Conservation (phyloP, 2,329 filamentous ascomycete genomes). For the Mariannaea sp. region DNA sequence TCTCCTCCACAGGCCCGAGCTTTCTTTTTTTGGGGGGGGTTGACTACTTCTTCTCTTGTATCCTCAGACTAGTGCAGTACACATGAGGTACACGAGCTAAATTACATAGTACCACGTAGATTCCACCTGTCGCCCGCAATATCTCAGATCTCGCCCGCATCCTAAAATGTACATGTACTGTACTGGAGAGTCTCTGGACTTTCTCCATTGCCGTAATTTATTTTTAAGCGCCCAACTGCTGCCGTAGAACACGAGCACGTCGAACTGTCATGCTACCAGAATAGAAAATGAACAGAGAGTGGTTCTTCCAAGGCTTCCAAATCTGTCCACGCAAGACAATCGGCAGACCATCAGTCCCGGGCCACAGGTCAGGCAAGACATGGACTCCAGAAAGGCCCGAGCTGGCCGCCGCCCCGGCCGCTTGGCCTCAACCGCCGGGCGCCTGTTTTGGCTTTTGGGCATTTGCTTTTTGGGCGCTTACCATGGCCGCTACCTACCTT, state of each 20-base stretch:
- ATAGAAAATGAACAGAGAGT: constrained; percentile 7
- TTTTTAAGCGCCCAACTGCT: constrained; percentile 2
- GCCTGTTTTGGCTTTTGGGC: constrained; percentile 1
- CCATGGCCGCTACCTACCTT: too few relatives aligned
- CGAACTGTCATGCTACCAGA: background rate
- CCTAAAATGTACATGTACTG: too few relatives aligned
- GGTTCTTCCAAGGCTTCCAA: background rate
- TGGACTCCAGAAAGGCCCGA: background rate
- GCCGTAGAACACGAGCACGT: background rate
- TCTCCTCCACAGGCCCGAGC: background rate
- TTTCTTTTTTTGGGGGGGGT: too few relatives aligned
- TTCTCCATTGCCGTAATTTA: background rate
- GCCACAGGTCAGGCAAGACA: background rate
- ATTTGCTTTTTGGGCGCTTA: constrained; percentile 14
- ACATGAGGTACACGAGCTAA: too few relatives aligned
- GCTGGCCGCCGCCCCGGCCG: background rate
- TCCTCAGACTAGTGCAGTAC: too few relatives aligned
- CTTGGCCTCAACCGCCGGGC: constrained; percentile 11
- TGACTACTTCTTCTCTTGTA: too few relatives aligned
- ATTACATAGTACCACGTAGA: too few relatives aligned
- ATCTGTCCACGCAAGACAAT: background rate
- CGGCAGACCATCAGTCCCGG: constrained; percentile 11
- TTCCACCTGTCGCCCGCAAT: too few relatives aligned
- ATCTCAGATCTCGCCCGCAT: too few relatives aligned
- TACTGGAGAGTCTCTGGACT: background rate